These are phyloP conservation scores for Tillandsia fasciculata DNA, from an alignment of 176 grass and related monocot genomes.

Conservation along the genomic window DNA sequence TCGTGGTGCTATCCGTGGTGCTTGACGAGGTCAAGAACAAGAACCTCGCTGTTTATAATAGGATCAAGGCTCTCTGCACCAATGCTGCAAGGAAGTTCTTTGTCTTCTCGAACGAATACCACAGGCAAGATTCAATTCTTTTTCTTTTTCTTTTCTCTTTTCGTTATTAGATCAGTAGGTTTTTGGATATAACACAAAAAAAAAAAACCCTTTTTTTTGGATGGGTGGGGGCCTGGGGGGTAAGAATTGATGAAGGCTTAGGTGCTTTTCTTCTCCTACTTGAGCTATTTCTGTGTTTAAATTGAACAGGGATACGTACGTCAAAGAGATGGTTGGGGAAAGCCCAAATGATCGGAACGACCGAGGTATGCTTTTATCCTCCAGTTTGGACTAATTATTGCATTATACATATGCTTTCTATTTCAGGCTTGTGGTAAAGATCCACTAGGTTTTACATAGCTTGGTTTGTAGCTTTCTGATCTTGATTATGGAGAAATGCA, in stretches of 20 bases:
- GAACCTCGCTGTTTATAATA: conserved; percentile 76
- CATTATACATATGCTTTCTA: too few relatives aligned
- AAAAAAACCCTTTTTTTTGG: neutral
- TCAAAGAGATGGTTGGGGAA: conserved; percentile 93
- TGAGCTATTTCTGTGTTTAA: neutral
- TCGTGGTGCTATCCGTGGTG: conserved; percentile 83
- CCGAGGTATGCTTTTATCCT: conserved; percentile 40
- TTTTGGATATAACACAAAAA: neutral
- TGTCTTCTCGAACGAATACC: conserved; percentile 84
- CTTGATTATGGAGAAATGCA: too few relatives aligned
- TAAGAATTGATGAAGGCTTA: too few relatives aligned
- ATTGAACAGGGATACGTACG: conserved; percentile 76
- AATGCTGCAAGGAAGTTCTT: conserved; percentile 70
- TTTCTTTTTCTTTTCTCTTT: neutral
- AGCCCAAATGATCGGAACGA: conserved; percentile 96
- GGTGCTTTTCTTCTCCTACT: neutral
- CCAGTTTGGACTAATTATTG: too few relatives aligned
- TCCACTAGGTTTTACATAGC: neutral
- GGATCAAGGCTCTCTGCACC: conserved; percentile 78
- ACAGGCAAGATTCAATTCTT: conserved; percentile 38
- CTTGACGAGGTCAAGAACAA: conserved; percentile 93
- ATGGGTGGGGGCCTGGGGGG: too few relatives aligned
- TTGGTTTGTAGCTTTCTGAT: neutral
- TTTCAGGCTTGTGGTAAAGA: too few relatives aligned
- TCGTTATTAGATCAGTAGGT: neutral